phyloP scores from a whole-genome alignment of 805 yeast genomes.

The Nakazawaea ernobii region DNA sequence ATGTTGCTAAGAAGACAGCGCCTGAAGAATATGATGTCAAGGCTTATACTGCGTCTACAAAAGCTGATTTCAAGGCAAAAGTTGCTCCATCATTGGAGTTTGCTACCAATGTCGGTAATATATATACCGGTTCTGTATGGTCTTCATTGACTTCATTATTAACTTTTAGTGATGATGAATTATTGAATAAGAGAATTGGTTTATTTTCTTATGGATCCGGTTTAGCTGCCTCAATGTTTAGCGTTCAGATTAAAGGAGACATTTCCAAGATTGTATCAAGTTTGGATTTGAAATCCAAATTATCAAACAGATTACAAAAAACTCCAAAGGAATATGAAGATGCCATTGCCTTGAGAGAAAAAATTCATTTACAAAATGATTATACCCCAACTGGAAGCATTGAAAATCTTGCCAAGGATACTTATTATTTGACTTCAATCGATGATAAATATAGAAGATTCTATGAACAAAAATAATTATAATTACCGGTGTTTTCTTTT shows the following conservation, averaged over 20 bases:
- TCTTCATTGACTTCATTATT: slow-evolving; percentile 80
- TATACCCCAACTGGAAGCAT: slow-evolving; percentile 75
- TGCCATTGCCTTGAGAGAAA: slow-evolving; percentile 82
- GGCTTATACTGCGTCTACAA: slow-evolving; percentile 72
- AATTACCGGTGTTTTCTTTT: no score
- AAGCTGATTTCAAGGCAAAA: slow-evolving; percentile 59
- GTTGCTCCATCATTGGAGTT: slow-evolving; percentile 77
- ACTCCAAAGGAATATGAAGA: slow-evolving; percentile 79
- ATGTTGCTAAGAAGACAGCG: slow-evolving; percentile 47
- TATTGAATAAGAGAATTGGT: slow-evolving; percentile 83
- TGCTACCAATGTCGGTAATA: slow-evolving; percentile 96
- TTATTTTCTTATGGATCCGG: slow-evolving; percentile 98
- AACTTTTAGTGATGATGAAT: slow-evolving; percentile 62
- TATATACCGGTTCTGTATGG: slow-evolving; percentile 94
- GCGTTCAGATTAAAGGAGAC: slow-evolving; percentile 78
- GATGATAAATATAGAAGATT: slow-evolving; percentile 87
- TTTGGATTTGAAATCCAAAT: slow-evolving; percentile 62
- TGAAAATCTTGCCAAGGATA: slow-evolving; percentile 66
- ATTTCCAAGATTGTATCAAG: slow-evolving; percentile 56
- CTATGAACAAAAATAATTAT: slow-evolving; percentile 37
- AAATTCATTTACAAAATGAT: slow-evolving; percentile 75
- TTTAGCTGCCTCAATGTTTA: slow-evolving; percentile 84
- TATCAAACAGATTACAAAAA: slow-evolving; percentile 57
- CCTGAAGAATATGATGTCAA: slow-evolving; percentile 78
- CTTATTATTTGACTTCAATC: slow-evolving; percentile 76